Base-by-base conservation (phyloP, 148 eudicot genomes). In the Hydrangea macrophylla region DNA sequence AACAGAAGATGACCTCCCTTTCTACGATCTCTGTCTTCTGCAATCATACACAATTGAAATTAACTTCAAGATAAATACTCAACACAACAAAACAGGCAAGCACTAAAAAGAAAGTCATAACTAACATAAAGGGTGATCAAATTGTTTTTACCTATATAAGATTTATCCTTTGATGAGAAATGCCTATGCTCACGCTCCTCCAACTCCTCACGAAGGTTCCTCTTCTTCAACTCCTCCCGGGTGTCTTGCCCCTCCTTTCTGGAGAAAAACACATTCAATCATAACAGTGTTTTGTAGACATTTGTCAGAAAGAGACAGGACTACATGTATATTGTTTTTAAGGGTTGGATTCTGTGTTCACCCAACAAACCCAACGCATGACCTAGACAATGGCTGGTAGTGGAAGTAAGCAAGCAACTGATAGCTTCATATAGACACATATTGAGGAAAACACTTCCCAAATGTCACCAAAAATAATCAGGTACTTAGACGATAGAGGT, bases 181-280 rank as follows among this genome's bases (percentile, higher is more conserved):
- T 94, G 99, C 70, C 81, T 88, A 59, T 88, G 70, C 81, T 94
- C 96, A 70, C 96, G 85, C 17, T 94, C 96, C 73, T 88, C 91
- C 70, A 94, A 83, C 76, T 90, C 97, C 2, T 84, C 96, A 22
- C 89, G 87, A 45, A 90, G 90, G 74, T 90, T 83, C 79, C 92
- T 88, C 85, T 72, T 88, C 75, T 87, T 82, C 62, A 89, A 17
- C 78, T 91, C 99, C 9, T 91, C 93, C 48, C 87, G 84, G 55
- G 97, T 91, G 76, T 89, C 93, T 73, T 90, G 97, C 36, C 98
- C 96, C 15, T 90, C 95, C 83, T 69, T 88, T 72, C 96, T 93
- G n/a, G n/a, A n/a, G n/a, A n/a, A n/a, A n/a, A n/a, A n/a, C n/a
- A n/a, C n/a, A n/a, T n/a, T n/a, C n/a, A n/a, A n/a, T n/a, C n/a